Base-by-base conservation (phyloP, 208 protist genomes). In the Crithidia bombi region DNA sequence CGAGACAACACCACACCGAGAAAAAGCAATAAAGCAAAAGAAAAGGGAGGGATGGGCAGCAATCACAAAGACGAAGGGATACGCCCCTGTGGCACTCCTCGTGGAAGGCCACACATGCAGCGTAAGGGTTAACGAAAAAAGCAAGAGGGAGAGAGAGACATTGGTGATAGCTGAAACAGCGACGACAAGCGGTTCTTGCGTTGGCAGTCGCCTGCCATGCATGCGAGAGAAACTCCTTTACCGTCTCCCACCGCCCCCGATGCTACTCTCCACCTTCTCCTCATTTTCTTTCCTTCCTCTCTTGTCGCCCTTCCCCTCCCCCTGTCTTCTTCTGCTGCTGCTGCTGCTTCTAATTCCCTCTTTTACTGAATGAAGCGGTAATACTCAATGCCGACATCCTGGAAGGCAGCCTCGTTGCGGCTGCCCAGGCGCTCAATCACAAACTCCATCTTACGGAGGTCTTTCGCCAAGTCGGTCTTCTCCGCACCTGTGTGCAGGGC, bases 321-420 rank as follows among this genome's bases (percentile, higher is more conserved):
- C 39, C 11, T 62, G 4, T 26, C 35, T 36, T 17, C 6, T 44
- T 17, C 10, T 33, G 12, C 21, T 6, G 25, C 14, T 5, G 25
- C 32, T 7, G 7, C 25, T 12, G 12, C 55, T 43, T 14, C n/a
- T n/a, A n/a, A n/a, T 32, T 17, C 19, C 5, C 36, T 38, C 23
- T 5, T 46, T 52, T 88, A 92, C 63, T 83, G 64, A 21, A 95
- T 79, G 74, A 83, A 96, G 44, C 77, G 78, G 66, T 96, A 96
- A 81, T 95, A 96, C 69, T 96, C 92, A 61, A 96, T 90, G 54
- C 92, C 92, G 51, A 96, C 81, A 70, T 96, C 92, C 68, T 96
- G 92, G 78, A 95, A 96, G 54, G 89, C 82, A 44, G 65, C 59
- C 73, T 96, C 92, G 74, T 95, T 91, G 49, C 87, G 82, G 69